Conservation (phyloP, 768 basidiomycete species). For the Lenzites betulinus region DNA sequence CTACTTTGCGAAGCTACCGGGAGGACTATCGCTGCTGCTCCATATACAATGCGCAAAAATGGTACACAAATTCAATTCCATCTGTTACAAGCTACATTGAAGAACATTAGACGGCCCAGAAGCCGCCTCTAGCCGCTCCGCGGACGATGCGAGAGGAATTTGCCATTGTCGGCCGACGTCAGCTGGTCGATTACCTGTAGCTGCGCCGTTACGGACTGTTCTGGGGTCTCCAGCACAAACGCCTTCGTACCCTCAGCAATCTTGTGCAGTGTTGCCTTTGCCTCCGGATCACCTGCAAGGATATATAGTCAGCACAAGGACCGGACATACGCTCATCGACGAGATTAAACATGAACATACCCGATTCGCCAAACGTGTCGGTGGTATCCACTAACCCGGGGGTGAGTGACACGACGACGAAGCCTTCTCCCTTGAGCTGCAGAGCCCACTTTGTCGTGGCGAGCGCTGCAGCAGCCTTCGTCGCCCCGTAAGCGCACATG, state of each 20-base stretch:
- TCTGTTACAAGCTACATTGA: too few relatives aligned
- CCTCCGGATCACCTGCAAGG: not conserved
- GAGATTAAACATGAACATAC: not conserved
- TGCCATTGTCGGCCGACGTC: not conserved
- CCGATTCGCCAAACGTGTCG: not conserved
- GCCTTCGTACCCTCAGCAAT: not conserved
- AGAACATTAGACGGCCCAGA: too few relatives aligned
- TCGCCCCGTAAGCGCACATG: conserved; percentile 3
- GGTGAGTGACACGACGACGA: not conserved
- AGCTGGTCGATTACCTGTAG: not conserved
- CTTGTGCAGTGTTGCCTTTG: not conserved
- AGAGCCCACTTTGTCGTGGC: conserved; percentile 1
- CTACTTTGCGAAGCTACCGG: too few relatives aligned
- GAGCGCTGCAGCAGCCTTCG: conserved; percentile 4
- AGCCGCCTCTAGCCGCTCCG: too few relatives aligned
- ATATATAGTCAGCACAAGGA: not conserved
- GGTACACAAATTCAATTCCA: too few relatives aligned
- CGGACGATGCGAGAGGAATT: not conserved
- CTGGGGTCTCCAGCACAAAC: not conserved
- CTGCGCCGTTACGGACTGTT: not conserved
- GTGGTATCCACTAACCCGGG: conserved; percentile 2
- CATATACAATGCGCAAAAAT: too few relatives aligned
- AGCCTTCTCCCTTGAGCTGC: conserved; percentile 6
- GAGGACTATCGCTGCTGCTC: too few relatives aligned
- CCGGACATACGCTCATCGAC: too few relatives aligned